Evolutionary conservation across 1,284 basidiomycete genomes (phyloP).

Genomic region (Apiotrichum siamense): DNA sequence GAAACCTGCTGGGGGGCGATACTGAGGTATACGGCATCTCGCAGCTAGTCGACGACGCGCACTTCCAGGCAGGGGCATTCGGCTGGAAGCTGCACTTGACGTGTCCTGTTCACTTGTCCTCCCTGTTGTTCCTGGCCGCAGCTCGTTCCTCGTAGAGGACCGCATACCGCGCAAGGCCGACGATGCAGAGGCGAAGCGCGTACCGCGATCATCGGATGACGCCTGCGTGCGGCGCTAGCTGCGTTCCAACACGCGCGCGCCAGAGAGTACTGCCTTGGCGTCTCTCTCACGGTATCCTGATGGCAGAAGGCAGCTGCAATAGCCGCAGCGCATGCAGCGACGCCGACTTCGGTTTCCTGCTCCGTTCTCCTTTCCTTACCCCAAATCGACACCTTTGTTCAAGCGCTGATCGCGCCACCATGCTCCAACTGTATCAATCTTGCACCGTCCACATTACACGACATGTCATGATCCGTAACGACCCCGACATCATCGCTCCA

Average conservation of each 20-base stretch:
- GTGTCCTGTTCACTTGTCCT: not conserved
- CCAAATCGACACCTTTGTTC: constrained; percentile 1
- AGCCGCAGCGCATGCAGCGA: constrained; percentile 7
- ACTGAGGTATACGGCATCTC: not conserved
- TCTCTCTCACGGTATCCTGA: not conserved
- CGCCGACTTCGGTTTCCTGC: constrained; percentile 4
- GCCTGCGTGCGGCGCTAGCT: not conserved
- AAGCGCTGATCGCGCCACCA: constrained; percentile 13
- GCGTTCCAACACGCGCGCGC: not conserved
- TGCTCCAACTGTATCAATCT: too few relatives aligned
- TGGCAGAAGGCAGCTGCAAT: not conserved
- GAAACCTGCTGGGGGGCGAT: too few relatives aligned
- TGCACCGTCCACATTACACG: too few relatives aligned
- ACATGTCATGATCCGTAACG: not conserved
- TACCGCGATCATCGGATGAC: constrained; percentile 2
- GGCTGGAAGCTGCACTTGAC: not conserved
- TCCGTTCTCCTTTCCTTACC: constrained; percentile 1
- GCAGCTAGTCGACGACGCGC: not conserved
- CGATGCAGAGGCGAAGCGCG: not conserved
- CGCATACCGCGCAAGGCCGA: not conserved
- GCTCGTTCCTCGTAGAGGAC: not conserved
- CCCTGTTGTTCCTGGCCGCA: too few relatives aligned
- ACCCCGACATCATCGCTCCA: not conserved
- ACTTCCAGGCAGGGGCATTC: not conserved
- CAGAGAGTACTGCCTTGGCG: not conserved